Evolutionary conservation across 768 basidiomycete genomes (phyloP).

Genomic region (Rhodocollybia butyracea): DNA sequence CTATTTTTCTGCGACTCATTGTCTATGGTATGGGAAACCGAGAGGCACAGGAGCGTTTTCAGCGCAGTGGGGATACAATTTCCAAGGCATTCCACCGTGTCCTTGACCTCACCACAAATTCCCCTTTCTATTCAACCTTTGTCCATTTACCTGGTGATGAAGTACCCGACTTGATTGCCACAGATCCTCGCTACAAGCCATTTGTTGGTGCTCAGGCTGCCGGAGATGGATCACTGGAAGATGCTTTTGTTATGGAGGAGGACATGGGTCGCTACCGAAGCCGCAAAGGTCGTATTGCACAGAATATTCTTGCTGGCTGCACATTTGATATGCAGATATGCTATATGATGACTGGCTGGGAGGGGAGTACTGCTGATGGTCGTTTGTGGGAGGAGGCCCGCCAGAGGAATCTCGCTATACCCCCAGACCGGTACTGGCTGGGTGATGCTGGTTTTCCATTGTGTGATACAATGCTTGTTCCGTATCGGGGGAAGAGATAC

Average conservation of each 20-base stretch:
- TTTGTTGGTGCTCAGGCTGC: conserved; percentile 19
- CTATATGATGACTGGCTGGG: conserved; percentile 22
- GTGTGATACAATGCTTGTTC: conserved; percentile 22
- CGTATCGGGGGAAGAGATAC: conserved; percentile 22
- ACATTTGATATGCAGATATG: conserved; percentile 19
- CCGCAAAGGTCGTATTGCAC: conserved; percentile 17
- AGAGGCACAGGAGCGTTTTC: conserved; percentile 32
- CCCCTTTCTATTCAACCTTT: conserved; percentile 20
- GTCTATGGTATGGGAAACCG: conserved; percentile 23
- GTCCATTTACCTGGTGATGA: conserved; percentile 15
- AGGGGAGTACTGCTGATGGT: conserved; percentile 21
- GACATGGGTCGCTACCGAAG: conserved; percentile 19
- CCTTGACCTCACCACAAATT: conserved; percentile 9
- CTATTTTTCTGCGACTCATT: conserved; percentile 30
- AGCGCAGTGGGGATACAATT: conserved; percentile 34
- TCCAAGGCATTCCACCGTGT: conserved; percentile 16
- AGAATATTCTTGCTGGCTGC: conserved; percentile 24
- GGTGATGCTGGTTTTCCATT: conserved; percentile 21
- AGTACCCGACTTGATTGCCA: conserved; percentile 10
- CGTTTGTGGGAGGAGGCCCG: conserved; percentile 18
- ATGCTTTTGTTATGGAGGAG: conserved; percentile 12
- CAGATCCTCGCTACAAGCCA: conserved; percentile 17
- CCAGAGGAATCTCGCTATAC: conserved; percentile 9
- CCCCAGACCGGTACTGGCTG: conserved; percentile 18
- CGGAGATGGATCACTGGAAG: conserved; percentile 24